A percentile compares a stretch with the other conserved stretches of the same genome.
Evolutionary conservation across 768 basidiomycete species (phyloP).

Genomic region (Tubosaeta sp.): DNA sequence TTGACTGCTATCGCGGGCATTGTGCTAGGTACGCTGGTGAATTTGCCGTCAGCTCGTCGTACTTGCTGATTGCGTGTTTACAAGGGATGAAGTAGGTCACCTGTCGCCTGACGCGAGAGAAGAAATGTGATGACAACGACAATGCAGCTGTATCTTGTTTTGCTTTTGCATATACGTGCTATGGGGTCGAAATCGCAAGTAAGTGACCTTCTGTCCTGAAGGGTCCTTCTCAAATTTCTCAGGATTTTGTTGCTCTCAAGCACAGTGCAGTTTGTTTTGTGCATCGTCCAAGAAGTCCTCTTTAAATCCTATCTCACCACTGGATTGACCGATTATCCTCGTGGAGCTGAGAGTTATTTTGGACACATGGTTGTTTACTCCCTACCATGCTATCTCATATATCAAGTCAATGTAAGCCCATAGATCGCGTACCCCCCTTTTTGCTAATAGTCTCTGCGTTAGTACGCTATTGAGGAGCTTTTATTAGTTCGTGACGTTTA

Average conservation of each 20-base stretch:
- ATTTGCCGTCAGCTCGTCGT: background rate
- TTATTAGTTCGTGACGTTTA: constrained; percentile 13
- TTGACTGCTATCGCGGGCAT: constrained; percentile 6
- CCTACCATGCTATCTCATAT: constrained; percentile 16
- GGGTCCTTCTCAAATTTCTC: background rate
- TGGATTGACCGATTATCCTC: background rate
- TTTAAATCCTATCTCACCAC: background rate
- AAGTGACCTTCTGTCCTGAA: background rate
- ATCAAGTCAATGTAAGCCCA: constrained; percentile 12
- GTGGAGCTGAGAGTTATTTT: constrained; percentile 2
- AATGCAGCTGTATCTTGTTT: constrained; percentile 13
- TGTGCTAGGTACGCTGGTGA: constrained; percentile 10
- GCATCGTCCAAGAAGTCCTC: constrained; percentile 5
- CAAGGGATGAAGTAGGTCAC: constrained; percentile 17
- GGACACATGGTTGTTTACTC: background rate
- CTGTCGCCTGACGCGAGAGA: background rate
- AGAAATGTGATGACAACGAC: background rate
- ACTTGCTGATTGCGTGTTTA: background rate
- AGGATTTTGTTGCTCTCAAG: constrained; percentile 7
- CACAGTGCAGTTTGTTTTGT: constrained; percentile 6
- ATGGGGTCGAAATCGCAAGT: constrained; percentile 2
- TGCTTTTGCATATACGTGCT: constrained; percentile 18
- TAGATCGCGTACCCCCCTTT: background rate
- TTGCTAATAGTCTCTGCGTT: background rate
- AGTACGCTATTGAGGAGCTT: constrained; percentile 16